Percentiles rank a stretch among this genome's conserved stretches.
Conservation (phyloP, 768 basidiomycete species). For the Lenzites betulinus region DNA sequence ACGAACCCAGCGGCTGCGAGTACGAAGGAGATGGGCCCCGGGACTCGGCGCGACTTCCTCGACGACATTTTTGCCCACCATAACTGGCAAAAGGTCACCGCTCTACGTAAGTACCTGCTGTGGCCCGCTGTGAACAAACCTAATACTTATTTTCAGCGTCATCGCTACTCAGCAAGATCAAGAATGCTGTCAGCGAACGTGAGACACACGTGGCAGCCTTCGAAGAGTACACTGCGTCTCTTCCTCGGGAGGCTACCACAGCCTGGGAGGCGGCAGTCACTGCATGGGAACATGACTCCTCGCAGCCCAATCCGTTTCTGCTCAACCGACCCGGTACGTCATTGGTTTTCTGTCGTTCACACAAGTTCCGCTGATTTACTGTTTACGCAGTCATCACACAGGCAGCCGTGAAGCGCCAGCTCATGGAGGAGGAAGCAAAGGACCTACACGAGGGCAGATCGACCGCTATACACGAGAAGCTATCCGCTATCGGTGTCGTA, state of each 20-base stretch:
- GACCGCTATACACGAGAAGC: not conserved
- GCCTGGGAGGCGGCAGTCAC: not conserved
- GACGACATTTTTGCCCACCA: slow-evolving; percentile 40
- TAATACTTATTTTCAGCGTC: not conserved
- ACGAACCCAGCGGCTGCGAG: slow-evolving; percentile 35
- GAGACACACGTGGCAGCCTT: not conserved
- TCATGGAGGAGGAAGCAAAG: not conserved
- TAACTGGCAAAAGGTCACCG: slow-evolving; percentile 40
- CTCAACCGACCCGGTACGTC: not conserved
- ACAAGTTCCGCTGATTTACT: no score
- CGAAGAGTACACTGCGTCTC: not conserved
- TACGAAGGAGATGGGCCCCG: slow-evolving; percentile 40
- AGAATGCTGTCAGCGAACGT: not conserved
- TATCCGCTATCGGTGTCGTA: not conserved
- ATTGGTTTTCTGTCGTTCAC: no score
- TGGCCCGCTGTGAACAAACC: no score
- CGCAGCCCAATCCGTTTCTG: not conserved
- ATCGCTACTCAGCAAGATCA: not conserved
- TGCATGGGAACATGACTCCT: not conserved
- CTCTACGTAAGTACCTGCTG: slow-evolving; percentile 29
- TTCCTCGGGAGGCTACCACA: not conserved
- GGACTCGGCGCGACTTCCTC: slow-evolving; percentile 35
- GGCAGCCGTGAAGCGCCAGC: not conserved
- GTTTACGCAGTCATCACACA: not conserved
- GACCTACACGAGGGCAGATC: not conserved